Base-by-base conservation (phyloP, 306 rosid genomes). In the Cicer pinnatifidum region DNA sequence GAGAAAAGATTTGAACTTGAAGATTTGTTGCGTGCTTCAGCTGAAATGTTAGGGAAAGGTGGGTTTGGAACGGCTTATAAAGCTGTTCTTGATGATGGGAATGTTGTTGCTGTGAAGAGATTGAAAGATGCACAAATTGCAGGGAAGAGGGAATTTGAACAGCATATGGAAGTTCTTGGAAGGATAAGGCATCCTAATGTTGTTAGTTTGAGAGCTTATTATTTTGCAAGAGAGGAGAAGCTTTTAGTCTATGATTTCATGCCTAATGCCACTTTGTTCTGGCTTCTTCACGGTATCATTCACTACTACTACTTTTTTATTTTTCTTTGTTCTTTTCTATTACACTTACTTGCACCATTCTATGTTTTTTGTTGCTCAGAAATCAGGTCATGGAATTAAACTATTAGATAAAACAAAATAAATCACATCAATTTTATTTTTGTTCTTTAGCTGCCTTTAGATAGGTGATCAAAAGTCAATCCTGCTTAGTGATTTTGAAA, bases 11-110 rank as follows among this genome's bases (percentile, higher is more conserved):
- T 91, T 16, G 98, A 94, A 71, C 91, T 94, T 0, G 98, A 91
- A 75, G 98, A 94, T 72, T 75, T 94, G 88, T 88, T 94, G 1
- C 78, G 98, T 5, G 98, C 98, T 35, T 94, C 98, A 4, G 98
- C 98, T 9, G 98, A 94, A 86, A 94, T 94, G 98, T 72, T 94
- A 11, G 98, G 98, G 6, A 94, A 94, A 80, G 98, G 98, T 0
- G 97, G 98, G 70, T 94, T 91, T n/a, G 98, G 98, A 15, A 94
- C 98, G 11, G 96, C 98, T 13, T 94, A 94, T 75, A 94, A 94
- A 75, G 97, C 98, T 20, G 89, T 91, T 0, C 89, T 94, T 0
- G 98, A 94, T 41, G 98, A 94, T 38, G 98, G 98, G 0, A 85
- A 87, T 20, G 97, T 91, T 10, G 97, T 94, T 52, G 98, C 95